Evolutionary conservation across 2,329 filamentous ascomycete species (phyloP).

Genomic region (Tolypocladium paradoxum): DNA sequence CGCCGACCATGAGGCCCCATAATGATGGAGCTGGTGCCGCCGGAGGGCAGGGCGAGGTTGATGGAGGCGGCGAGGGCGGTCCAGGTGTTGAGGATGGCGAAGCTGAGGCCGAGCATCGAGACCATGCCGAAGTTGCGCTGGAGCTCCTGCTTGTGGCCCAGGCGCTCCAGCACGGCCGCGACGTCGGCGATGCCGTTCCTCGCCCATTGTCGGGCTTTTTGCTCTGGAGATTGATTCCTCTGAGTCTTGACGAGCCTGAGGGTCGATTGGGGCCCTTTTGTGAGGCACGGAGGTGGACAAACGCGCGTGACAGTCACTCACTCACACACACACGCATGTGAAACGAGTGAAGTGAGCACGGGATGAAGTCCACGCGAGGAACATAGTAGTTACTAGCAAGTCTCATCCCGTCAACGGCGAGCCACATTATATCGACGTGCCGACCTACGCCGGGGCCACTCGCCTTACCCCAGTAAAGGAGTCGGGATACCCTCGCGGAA

Average conservation of each 20-base stretch:
- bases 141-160: conserved; percentile 38
- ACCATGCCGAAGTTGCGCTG: conserved; percentile 38
- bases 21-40: conserved; percentile 59
- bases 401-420: background rate
- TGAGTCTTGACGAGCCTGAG: background rate
- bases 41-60: conserved; percentile 49
- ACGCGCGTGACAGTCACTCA: background rate
- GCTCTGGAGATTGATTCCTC: background rate
- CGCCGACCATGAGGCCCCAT: conserved; percentile 56
- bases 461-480: background rate
- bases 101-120: conserved; percentile 36
- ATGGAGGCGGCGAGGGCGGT: conserved; percentile 37
- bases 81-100: conserved; percentile 40
- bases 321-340: background rate
- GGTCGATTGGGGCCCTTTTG: background rate
- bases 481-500: background rate
- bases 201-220: background rate
- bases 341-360: background rate
- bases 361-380: background rate
- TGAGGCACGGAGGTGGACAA: background rate
- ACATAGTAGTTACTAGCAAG: background rate
- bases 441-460: background rate
- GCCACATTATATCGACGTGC: background rate
- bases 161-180: conserved; percentile 27
- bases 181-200: conserved; percentile 13